Conservation (phyloP, 768 basidiomycete species). For the Podaxis sp. region DNA sequence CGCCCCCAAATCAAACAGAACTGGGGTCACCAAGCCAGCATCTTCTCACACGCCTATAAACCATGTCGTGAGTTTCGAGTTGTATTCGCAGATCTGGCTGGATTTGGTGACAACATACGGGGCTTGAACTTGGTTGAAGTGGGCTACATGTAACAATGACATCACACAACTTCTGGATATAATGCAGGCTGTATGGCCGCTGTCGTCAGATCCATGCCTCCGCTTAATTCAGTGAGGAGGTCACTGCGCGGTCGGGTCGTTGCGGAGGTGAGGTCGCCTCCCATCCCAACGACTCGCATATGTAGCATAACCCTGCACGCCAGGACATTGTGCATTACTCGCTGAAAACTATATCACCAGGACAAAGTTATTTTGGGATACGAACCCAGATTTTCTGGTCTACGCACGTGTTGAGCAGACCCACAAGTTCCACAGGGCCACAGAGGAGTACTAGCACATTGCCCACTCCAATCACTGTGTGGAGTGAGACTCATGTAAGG, state of each 20-base stretch:
- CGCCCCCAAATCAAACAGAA: background rate
- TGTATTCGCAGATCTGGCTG: too few species aligned
- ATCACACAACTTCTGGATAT: background rate
- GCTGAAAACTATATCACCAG: conserved; percentile 16
- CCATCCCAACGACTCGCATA: conserved; percentile 10
- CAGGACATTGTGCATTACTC: conserved; percentile 21
- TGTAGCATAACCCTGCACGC: conserved; percentile 19
- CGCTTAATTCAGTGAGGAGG: background rate
- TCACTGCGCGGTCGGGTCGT: background rate
- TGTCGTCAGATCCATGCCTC: background rate
- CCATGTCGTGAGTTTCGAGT: background rate
- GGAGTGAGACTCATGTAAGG: background rate
- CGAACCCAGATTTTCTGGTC: background rate
- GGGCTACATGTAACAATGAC: background rate
- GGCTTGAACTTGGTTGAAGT: background rate
- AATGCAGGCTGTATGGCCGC: background rate
- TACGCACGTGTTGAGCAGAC: background rate
- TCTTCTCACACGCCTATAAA: background rate
- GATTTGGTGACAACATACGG: too few species aligned
- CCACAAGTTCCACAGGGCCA: background rate
- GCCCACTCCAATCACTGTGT: background rate
- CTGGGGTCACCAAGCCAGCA: too few species aligned
- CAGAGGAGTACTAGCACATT: background rate
- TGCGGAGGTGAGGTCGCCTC: background rate
- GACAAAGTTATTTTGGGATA: background rate